These are phyloP conservation scores for Petasospora fabianii DNA, from an alignment of 1,139 yeast species.

Conservation along the genomic window DNA sequence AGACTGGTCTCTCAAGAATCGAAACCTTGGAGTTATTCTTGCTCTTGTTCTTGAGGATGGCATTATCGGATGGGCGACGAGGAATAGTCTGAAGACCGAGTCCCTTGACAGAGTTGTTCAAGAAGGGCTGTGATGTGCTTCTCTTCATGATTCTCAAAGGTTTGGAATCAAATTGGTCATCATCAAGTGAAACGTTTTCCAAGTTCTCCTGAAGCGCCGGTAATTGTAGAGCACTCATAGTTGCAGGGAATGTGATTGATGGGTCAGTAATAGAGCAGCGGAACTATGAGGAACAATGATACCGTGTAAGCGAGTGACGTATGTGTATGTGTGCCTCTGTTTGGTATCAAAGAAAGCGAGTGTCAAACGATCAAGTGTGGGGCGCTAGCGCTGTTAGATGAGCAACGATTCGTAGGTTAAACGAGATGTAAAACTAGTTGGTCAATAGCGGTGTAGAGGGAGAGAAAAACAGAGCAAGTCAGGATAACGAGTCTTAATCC, in stretches of 20 bases:
- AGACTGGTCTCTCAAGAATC: constrained; percentile 26
- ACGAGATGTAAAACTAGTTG: no score
- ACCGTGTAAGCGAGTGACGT: no score
- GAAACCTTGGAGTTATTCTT: constrained; percentile 13
- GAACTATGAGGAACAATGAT: background rate
- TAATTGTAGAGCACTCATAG: constrained; percentile 7
- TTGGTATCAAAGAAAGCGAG: no score
- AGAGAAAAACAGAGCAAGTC: no score
- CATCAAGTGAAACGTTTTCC: constrained; percentile 21
- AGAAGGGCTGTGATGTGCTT: constrained; percentile 8
- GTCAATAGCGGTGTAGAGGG: no score
- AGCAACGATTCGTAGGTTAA: no score
- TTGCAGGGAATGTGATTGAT: background rate
- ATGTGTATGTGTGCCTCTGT: no score
- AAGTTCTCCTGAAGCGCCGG: constrained; percentile 20
- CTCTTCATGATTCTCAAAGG: constrained; percentile 9
- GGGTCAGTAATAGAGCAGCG: background rate
- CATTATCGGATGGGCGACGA: constrained; percentile 26
- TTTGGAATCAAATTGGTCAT: constrained; percentile 4
- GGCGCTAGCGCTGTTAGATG: no score
- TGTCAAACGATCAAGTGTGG: no score
- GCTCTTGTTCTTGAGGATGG: constrained; percentile 4
- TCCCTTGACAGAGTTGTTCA: constrained; percentile 13
- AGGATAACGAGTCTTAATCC: no score
- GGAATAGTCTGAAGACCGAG: constrained; percentile 20